Evolutionary conservation across 2,329 filamentous ascomycete species (phyloP).

Genomic region (Aspergillus calidoustus): DNA sequence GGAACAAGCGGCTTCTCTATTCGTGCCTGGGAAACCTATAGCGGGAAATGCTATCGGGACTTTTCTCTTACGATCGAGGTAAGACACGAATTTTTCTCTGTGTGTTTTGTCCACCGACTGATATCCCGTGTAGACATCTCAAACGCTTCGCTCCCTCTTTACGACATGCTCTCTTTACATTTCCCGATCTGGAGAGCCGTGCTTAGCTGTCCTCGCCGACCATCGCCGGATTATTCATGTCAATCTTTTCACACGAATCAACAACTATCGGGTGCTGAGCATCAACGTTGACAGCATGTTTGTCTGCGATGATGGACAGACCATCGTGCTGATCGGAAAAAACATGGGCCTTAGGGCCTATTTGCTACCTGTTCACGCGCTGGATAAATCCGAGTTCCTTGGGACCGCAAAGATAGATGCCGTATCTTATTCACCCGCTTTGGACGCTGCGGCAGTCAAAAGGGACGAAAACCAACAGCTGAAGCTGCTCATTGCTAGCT

Average conservation of each 20-base stretch:
- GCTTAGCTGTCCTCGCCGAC: conserved; percentile 7
- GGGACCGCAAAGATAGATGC: conserved; percentile 6
- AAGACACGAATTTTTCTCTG: not conserved
- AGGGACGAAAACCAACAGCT: not conserved
- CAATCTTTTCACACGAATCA: not conserved
- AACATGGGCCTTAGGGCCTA: conserved; percentile 7
- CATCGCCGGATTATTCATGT: conserved; percentile 7
- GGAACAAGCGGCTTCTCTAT: conserved; percentile 12
- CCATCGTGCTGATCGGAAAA: conserved; percentile 10
- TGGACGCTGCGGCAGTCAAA: conserved; percentile 6
- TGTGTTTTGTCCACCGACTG: not conserved
- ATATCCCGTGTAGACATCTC: not conserved
- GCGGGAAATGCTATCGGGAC: conserved; percentile 11
- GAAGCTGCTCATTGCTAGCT: conserved; percentile 8
- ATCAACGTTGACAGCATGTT: conserved; percentile 11
- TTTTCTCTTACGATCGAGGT: conserved; percentile 10
- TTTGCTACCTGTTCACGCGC: conserved; percentile 2
- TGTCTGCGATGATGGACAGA: conserved; percentile 1
- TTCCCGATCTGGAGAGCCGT: not conserved
- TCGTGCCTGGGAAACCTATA: conserved; percentile 18
- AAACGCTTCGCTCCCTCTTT: conserved; percentile 4
- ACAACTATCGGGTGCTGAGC: not conserved
- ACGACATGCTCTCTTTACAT: conserved; percentile 7
- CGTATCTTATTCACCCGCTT: conserved; percentile 7
- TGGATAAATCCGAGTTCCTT: conserved; percentile 3